Percentiles rank a stretch among this genome's conserved stretches.
Conservation (phyloP, 2,329 filamentous ascomycete species). For the Knufia petricola region DNA sequence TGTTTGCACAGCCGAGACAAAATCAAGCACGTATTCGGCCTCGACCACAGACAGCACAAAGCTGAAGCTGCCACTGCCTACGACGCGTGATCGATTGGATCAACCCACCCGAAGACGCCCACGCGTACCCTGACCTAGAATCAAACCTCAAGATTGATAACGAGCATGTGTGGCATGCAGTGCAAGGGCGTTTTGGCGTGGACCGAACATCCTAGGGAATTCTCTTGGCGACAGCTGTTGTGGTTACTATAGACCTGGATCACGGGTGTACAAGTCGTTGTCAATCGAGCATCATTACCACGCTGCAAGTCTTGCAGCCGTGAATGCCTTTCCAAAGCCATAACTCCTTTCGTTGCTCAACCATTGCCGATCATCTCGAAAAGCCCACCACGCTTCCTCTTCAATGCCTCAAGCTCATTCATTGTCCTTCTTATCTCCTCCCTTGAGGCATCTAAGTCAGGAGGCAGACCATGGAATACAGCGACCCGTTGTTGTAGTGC, state of each 20-base stretch:
- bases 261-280: too few relatives aligned
- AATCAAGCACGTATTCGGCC: constrained; percentile 35
- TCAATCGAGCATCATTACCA: background rate
- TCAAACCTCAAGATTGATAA: background rate
- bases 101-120: background rate
- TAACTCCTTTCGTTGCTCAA: constrained; percentile 5
- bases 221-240: too few relatives aligned
- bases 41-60: constrained; percentile 26
- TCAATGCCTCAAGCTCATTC: constrained; percentile 52
- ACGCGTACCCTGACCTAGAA: background rate
- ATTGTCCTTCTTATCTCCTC: constrained; percentile 60
- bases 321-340: constrained; percentile 8
- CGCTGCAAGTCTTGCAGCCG: background rate
- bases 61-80: constrained; percentile 8
- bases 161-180: background rate
- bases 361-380: constrained; percentile 51
- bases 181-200: background rate
- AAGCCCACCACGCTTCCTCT: constrained; percentile 56
- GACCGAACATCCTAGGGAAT: background rate
- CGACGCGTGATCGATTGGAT: constrained; percentile 14
- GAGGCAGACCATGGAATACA: constrained; percentile 62
- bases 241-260: too few relatives aligned
- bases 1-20: constrained; percentile 28
- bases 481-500: constrained; percentile 53
- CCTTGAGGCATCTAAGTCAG: constrained; percentile 58